Base-by-base conservation (phyloP, 345 rosid species). In the Gossypium longicalyx region DNA sequence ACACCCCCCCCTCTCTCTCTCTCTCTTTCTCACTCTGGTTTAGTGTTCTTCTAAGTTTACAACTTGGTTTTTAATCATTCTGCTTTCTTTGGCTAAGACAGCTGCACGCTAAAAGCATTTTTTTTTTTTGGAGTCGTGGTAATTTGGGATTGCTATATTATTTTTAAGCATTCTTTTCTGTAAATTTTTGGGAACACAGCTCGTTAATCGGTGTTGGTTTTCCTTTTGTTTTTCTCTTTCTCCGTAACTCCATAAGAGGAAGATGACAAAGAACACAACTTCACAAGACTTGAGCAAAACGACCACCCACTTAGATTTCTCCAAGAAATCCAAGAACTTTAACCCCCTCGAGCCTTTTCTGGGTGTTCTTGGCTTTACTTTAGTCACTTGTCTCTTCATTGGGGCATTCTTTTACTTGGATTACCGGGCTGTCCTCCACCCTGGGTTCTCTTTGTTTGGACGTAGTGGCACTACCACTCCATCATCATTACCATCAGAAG, bases 341-440 rank as follows among this genome's bases (percentile, higher is more conserved):
- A 84, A 71, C 59, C 86, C 87, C 67, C 77, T 89, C 0, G 91
- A 86, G 79, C 87, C 84, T 2, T 86, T 83, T 59, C 12, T 82
- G 1, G 84, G 85, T 41, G 22, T 89, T 73, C 62, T 85, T 23
- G 86, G 90, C 25, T 86, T 85, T 83, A 66, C 82, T 71, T 79
- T 86, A 12, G 80, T 78, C 44, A 56, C 85, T 74, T 27, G 73
- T 27, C 47, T 88, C 25, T 83, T 86, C 77, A 70, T 86, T 72
- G 86, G 74, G 53, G 80, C 82, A 72, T 84, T 85, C 80, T 77
- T 79, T 44, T 86, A 80, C 86, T 84, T 82, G 79, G 88, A 85
- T 77, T 86, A 75, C 77, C 54, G 61, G 41, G 62, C 78, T 49
- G 72, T 81, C 53, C 83, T 53, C 51, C 45, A 54, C 82, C 67